Evolutionary conservation across 805 yeast genomes (phyloP), one percentile per base, ranked within the genome.

Genomic region (Wickerhamiella azymoides): DNA sequence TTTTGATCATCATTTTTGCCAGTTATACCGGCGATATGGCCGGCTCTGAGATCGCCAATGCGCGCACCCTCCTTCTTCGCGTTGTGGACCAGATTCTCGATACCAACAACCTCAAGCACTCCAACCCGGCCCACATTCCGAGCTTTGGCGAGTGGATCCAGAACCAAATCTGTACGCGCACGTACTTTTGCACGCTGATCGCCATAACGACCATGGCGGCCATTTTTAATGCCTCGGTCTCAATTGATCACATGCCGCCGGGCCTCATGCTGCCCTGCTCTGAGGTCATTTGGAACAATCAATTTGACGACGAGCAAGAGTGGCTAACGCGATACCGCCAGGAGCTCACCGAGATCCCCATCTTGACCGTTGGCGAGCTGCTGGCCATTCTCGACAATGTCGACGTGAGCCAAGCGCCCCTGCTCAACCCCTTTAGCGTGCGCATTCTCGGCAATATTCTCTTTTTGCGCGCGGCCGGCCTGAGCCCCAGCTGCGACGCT

Each of bases 241-340:
- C 38, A 7, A 18, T 44, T 6, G 50, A 44, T n/a, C 11, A 18
- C 9, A 18, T 40, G 2, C 53, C 54, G n/a, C 41, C 38, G 10
- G 47, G 48, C 33, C 39, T 57, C 11, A 46, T 50, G 14, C 49
- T 62, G 26, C 66, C 66, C 6, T 58, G 64, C 47, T 53, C 59
- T 5, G 66, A 62, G 47, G 43, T 44, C 5, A 48, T 55, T 11
- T 61, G 65, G 65, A 54, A 54, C 45, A 48, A 57, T 16, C 38
- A 54, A 5, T 54, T 55, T 17, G 32, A 27, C 32, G 33, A 43
- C 16, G 56, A 54, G 37, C 47, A 48, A 5, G 56, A 49, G 28
- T 57, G 61, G 61, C 27, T 19, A 11, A 36, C 35, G 2, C 14
- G 35, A 16, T 24, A 38, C 30, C 32, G 19, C 26, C 39, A 36